These are phyloP conservation scores for Aspergillus pseudoterreus DNA, from an alignment of 2,329 filamentous ascomycete species.

Conservation along the genomic window DNA sequence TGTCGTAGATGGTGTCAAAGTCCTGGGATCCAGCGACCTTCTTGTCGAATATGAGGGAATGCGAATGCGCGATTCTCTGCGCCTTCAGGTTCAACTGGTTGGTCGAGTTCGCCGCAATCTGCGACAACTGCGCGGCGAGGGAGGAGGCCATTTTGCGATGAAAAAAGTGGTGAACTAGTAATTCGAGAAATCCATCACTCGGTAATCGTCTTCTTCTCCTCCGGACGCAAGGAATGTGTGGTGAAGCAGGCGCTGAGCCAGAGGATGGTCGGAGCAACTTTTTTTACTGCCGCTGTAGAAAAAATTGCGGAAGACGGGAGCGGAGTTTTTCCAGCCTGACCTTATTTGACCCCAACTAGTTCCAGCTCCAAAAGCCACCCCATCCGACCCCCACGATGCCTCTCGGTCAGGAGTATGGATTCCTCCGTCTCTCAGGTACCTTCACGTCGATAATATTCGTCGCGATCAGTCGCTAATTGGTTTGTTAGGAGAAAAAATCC, in stretches of 20 bases:
- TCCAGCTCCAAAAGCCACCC: neutral
- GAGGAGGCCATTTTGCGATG: conserved; percentile 68
- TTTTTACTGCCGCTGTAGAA: conserved; percentile 26
- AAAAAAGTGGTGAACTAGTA: conserved; percentile 12
- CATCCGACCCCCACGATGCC: conserved; percentile 9
- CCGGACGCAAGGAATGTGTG: neutral
- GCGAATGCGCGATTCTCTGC: conserved; percentile 85
- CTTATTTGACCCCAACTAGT: neutral
- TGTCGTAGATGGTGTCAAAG: conserved; percentile 80
- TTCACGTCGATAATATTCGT: neutral
- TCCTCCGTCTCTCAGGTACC: conserved; percentile 32
- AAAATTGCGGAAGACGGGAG: conserved; percentile 20
- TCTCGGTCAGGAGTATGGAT: conserved; percentile 32
- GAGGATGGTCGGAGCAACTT: conserved; percentile 22
- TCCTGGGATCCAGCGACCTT: conserved; percentile 81
- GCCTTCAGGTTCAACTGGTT: conserved; percentile 89
- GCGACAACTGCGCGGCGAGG: conserved; percentile 89
- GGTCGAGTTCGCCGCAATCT: conserved; percentile 85
- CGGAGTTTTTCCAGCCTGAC: conserved; percentile 22
- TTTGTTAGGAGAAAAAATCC: conserved; percentile 31
- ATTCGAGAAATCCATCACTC: conserved; percentile 19
- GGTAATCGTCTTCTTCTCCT: conserved; percentile 4
- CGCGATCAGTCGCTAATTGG: neutral
- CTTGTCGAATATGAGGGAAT: conserved; percentile 90
- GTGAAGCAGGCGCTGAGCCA: neutral